These are phyloP conservation scores for Phytophthora fragariae DNA, from an alignment of 352 stramenopile species.

Conservation along the genomic window DNA sequence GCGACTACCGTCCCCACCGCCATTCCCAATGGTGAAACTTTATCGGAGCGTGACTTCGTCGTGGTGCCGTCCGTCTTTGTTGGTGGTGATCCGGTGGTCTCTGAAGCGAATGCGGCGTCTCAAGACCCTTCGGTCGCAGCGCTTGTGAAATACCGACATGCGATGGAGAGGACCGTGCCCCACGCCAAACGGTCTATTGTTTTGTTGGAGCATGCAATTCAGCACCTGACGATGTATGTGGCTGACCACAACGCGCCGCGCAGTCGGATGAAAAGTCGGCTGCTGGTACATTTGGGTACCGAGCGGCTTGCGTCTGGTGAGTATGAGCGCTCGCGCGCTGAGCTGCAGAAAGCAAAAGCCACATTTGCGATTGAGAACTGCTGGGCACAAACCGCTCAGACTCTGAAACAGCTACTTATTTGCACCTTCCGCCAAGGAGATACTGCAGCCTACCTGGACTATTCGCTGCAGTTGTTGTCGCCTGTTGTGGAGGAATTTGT, in stretches of 20 bases:
- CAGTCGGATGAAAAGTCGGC: conserved; percentile 75
- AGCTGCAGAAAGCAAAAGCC: conserved; percentile 77
- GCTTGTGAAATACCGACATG: conserved; percentile 74
- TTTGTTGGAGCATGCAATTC: conserved; percentile 78
- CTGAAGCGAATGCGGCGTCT: conserved; percentile 44
- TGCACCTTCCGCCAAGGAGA: conserved; percentile 83
- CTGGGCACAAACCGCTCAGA: conserved; percentile 76
- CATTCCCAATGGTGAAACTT: conserved; percentile 25
- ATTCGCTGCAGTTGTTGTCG: conserved; percentile 79
- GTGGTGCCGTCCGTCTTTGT: conserved; percentile 79
- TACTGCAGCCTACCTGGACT: conserved; percentile 79
- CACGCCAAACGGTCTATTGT: conserved; percentile 81
- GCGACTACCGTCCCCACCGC: conserved; percentile 27
- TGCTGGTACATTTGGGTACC: conserved; percentile 76
- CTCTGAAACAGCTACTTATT: conserved; percentile 77
- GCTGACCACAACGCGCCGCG: conserved; percentile 71
- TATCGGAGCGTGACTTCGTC: conserved; percentile 65
- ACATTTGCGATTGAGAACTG: conserved; percentile 71
- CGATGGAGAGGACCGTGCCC: conserved; percentile 61
- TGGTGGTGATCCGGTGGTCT: conserved; percentile 73
- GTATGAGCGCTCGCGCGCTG: conserved; percentile 66
- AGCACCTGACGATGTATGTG: conserved; percentile 75
- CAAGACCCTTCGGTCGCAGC: conserved; percentile 59
- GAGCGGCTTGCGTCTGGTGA: conserved; percentile 78
- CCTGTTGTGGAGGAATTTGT: conserved; percentile 79